Conservation (phyloP, 2,329 filamentous ascomycete species). For the Trichoderma koningii region DNA sequence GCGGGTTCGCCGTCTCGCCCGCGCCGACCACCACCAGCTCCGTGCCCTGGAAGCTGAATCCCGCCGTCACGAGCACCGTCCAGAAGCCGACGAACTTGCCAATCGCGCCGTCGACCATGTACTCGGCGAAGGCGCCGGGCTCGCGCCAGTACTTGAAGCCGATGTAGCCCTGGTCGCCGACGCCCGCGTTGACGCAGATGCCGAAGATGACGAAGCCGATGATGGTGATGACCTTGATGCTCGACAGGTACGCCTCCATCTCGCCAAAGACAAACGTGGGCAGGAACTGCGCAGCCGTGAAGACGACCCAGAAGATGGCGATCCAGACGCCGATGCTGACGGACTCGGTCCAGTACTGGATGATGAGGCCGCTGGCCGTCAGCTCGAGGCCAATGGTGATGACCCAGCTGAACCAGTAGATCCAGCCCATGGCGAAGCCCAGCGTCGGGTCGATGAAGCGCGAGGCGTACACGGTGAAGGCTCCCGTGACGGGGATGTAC, state of each 20-base stretch:
- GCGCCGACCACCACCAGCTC: conserved; percentile 79
- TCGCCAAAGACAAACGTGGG: conserved; percentile 75
- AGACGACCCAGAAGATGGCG: conserved; percentile 69
- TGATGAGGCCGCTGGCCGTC: conserved; percentile 71
- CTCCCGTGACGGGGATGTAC: conserved; percentile 74
- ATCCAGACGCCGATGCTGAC: conserved; percentile 73
- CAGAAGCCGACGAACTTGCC: conserved; percentile 71
- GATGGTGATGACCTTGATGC: conserved; percentile 75
- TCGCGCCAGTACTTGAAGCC: conserved; percentile 72
- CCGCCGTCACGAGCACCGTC: conserved; percentile 67
- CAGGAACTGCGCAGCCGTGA: conserved; percentile 69
- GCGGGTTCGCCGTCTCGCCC: conserved; percentile 72
- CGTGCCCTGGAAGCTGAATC: conserved; percentile 71
- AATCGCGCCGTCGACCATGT: conserved; percentile 54
- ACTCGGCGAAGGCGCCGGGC: conserved; percentile 68
- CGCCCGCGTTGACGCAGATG: conserved; percentile 74
- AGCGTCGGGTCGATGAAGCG: conserved; percentile 73
- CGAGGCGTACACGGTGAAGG: conserved; percentile 74
- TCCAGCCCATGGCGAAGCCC: conserved; percentile 79
- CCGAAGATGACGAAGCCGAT: conserved; percentile 75
- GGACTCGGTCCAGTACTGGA: conserved; percentile 69
- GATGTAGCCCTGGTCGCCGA: conserved; percentile 67
- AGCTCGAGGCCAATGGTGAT: conserved; percentile 74
- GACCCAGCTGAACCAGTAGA: conserved; percentile 80
- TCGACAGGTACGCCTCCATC: conserved; percentile 76